Base-by-base conservation (phyloP, 176 grass and related monocot genomes). In the Musa itinerans region DNA sequence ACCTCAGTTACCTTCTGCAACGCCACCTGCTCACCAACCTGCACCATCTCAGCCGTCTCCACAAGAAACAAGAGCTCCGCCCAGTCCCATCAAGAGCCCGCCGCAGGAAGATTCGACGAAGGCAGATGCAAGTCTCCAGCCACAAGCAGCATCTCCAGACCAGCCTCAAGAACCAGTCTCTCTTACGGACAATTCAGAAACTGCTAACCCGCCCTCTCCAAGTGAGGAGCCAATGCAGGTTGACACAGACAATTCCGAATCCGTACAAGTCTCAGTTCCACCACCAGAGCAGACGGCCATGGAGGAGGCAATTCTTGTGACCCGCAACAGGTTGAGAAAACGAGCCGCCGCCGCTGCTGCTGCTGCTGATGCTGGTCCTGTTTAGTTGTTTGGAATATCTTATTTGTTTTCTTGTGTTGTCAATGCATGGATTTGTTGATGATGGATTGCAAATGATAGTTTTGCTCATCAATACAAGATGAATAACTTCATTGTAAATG, bases 281-380 rank as follows among this genome's bases (percentile, higher is more conserved):
- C 49, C 20, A 69, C 50, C 24, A 58, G 51, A 70, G 62, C 71
- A 61, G 10, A 69, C 74, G 7, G 81, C 29, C 71, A 78, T 78
- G 10, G 65, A 73, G 29, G 62, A 85, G 52, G 54, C 83, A 9
- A 64, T 72, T 75, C 72, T 54, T 29, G 12, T 85, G 19, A 71
- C 83, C 5, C 70, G 49, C 54, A 13, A 57, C 66, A 80, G 53
- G 22, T 66, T 80, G 83, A 76, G 43, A 70, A 76, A 76, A 80
- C 53, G 61, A 76, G 79, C 65, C 14, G 83, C 23, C 13, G 56
- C 65, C 15, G 83, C 23, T 19, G 56, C 26, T 53, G 68, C 53
- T 63, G 68, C 15, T 74, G 54, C 10, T 55, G 59, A 19, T 51
- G 13, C 80, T 23, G 17, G 49, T 59, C 48, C 49, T 10, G 50